Percentiles rank a stretch among this genome's conserved stretches.
These are phyloP conservation scores for Phyllostachys edulis DNA, from an alignment of 176 grass and related monocot genomes.

Conservation along the genomic window DNA sequence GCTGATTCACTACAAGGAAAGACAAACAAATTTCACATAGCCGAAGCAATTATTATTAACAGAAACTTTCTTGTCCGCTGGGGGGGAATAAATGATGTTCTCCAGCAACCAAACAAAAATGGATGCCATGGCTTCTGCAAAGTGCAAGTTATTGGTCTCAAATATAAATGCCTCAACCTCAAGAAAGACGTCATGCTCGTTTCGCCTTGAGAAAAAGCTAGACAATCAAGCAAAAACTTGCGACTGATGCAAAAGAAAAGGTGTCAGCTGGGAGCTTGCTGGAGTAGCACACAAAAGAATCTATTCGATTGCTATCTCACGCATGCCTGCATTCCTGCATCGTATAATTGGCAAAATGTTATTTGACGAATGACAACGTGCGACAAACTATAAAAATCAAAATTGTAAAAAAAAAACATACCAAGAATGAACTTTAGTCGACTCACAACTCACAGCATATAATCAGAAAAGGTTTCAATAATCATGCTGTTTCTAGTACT, in stretches of 20 bases:
- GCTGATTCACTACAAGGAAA: constrained; percentile 9
- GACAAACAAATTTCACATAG: constrained; percentile 33
- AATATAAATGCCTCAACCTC: constrained; percentile 30
- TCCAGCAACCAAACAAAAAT: constrained; percentile 9
- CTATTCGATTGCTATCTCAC: constrained; percentile 27
- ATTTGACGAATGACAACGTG: not conserved
- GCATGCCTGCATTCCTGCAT: constrained; percentile 27
- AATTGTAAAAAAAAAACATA: not conserved
- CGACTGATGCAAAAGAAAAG: constrained; percentile 18
- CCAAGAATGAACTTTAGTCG: not conserved
- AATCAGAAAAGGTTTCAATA: not conserved
- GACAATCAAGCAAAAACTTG: constrained; percentile 33
- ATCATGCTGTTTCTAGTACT: not conserved
- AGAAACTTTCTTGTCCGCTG: not conserved
- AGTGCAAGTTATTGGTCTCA: constrained; percentile 18
- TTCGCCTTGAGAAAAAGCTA: constrained; percentile 5
- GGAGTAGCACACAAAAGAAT: constrained; percentile 30
- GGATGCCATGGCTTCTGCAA: constrained; percentile 17
- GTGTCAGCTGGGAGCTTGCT: constrained; percentile 31
- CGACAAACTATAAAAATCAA: not conserved
- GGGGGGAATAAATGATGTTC: constrained; percentile 27
- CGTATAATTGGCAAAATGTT: constrained; percentile 5
- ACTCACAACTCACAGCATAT: not conserved
- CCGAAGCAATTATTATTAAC: constrained; percentile 60
- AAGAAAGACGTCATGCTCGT: not conserved